These are phyloP conservation scores for Aristolochia californica DNA, from an alignment of 164 flowering plant genomes.

Conservation along the genomic window DNA sequence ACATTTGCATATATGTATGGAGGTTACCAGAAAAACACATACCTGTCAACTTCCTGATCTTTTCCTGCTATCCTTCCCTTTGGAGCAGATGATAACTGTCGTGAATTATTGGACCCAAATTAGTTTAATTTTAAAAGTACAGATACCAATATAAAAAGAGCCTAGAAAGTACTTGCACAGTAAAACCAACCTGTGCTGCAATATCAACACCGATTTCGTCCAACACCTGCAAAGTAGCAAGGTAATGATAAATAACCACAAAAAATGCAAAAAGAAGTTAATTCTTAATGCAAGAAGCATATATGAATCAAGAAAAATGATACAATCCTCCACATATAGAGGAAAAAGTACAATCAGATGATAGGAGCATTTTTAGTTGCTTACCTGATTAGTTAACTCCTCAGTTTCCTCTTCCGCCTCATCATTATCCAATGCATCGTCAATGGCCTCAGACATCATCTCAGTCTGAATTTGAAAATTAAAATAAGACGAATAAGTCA, in stretches of 20 bases:
- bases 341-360: too few species aligned
- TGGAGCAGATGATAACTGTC: slow-evolving; percentile 88
- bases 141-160: neutral
- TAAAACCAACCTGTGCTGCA: slow-evolving; percentile 77
- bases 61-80: slow-evolving; percentile 73
- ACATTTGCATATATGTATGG: too few species aligned
- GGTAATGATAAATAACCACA: neutral
- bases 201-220: slow-evolving; percentile 96
- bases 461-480: slow-evolving; percentile 51
- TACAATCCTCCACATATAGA: too few species aligned
- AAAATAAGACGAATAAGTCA: slow-evolving; percentile 2
- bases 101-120: slow-evolving; percentile 5
- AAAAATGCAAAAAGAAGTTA: neutral
- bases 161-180: neutral
- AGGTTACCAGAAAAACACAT: slow-evolving; percentile 1
- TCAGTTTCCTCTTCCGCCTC: slow-evolving; percentile 97
- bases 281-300: too few species aligned
- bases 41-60: slow-evolving; percentile 66
- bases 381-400: slow-evolving; percentile 89
- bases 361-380: neutral
- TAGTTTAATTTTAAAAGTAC: slow-evolving; percentile 4
- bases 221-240: slow-evolving; percentile 50
- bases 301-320: too few species aligned
- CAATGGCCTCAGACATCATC: slow-evolving; percentile 97
- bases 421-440: slow-evolving; percentile 82